phyloP scores from a whole-genome alignment of 2,329 filamentous ascomycete species.

The Parafenestella ontariensis region DNA sequence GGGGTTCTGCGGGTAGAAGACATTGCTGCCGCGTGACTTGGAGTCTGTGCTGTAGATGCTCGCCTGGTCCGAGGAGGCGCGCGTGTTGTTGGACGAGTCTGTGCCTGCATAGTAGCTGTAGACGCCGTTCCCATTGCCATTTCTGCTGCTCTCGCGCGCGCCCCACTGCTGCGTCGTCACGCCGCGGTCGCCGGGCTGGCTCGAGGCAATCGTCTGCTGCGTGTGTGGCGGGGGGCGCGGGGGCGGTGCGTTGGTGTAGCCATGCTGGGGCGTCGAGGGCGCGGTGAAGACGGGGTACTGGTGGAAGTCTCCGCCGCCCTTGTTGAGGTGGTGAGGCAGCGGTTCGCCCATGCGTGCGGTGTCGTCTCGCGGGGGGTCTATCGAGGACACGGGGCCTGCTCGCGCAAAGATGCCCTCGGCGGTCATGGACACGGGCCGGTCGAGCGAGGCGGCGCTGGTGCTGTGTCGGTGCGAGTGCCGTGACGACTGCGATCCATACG shows the following conservation, averaged over 20 bases:
- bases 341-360: constrained; percentile 77
- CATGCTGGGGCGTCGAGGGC: constrained; percentile 56
- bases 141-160: constrained; percentile 32
- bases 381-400: constrained; percentile 84
- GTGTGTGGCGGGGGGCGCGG: constrained; percentile 66
- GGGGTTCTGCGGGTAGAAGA: constrained; percentile 63
- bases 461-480: constrained; percentile 70
- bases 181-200: constrained; percentile 68
- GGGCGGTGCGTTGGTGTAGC: constrained; percentile 60
- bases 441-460: constrained; percentile 65
- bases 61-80: constrained; percentile 68
- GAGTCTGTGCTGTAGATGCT: constrained; percentile 70
- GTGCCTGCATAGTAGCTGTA: constrained; percentile 32
- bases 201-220: constrained; percentile 72
- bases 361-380: constrained; percentile 78
- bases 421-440: constrained; percentile 70
- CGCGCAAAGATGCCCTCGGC: constrained; percentile 72
- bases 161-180: constrained; percentile 83
- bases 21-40: constrained; percentile 59
- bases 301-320: constrained; percentile 79
- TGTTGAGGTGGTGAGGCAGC: constrained; percentile 83
- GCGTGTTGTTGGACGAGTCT: constrained; percentile 58
- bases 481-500: constrained; percentile 72
- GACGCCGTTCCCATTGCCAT: constrained; percentile 33
- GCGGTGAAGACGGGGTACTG: constrained; percentile 82